Percentiles rank a stretch among this genome's conserved stretches.
phyloP scores from a whole-genome alignment of 257 asterid genomes.

The Misopates orontium region DNA sequence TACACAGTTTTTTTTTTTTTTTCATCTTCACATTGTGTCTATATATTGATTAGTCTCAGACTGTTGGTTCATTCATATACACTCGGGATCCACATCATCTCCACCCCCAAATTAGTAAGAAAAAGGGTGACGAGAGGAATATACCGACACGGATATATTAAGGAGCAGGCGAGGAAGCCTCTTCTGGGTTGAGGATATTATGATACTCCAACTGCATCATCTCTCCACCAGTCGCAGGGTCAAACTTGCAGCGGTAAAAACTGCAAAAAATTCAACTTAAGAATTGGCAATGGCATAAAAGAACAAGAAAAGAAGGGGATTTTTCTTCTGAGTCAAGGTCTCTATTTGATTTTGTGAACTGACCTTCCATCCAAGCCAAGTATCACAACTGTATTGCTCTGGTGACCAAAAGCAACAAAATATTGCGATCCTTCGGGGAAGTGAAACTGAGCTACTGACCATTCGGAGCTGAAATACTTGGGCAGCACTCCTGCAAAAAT shows the following conservation, averaged over 20 bases:
- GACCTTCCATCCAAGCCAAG: slow-evolving; percentile 98
- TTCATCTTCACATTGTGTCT: too few relatives aligned
- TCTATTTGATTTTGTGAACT: slow-evolving; percentile 8
- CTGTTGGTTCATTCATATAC: slow-evolving; percentile 30
- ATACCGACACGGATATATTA: not conserved
- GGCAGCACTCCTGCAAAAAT: slow-evolving; percentile 76
- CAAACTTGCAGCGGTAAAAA: slow-evolving; percentile 76
- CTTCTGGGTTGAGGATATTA: slow-evolving; percentile 74
- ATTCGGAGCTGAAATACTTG: slow-evolving; percentile 92
- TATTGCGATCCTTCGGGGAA: slow-evolving; percentile 83
- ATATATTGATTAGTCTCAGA: not conserved
- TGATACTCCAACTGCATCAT: slow-evolving; percentile 81
- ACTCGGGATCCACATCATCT: slow-evolving; percentile 30
- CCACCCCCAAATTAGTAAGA: slow-evolving; percentile 26
- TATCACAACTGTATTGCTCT: slow-evolving; percentile 75
- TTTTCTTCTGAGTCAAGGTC: too few relatives aligned
- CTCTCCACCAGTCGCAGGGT: slow-evolving; percentile 73
- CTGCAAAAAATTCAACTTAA: slow-evolving; percentile 38
- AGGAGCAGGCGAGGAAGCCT: slow-evolving; percentile 38
- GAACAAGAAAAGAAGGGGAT: not conserved
- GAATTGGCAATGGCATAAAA: not conserved
- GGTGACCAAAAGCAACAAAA: slow-evolving; percentile 88
- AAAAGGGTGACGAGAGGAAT: not conserved
- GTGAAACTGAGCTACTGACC: slow-evolving; percentile 96
- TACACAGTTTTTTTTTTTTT: too few relatives aligned